These are phyloP conservation scores for Leishmania tropica DNA, from an alignment of 208 protist genomes.

Conservation along the genomic window DNA sequence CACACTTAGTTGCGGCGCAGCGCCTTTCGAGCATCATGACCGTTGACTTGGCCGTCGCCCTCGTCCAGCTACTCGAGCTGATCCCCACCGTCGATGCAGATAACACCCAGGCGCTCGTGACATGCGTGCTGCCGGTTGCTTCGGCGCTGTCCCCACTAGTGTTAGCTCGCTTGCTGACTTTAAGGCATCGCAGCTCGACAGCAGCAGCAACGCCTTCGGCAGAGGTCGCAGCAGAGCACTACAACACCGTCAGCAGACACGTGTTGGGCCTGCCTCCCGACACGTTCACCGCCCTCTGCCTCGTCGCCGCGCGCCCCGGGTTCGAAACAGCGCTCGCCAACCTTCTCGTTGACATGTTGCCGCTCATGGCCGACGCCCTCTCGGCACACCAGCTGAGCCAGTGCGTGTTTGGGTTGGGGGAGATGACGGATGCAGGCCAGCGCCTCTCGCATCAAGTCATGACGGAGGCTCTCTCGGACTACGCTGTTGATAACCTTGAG, in stretches of 20 bases:
- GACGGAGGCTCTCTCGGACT: constrained; percentile 63
- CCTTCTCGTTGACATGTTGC: constrained; percentile 44
- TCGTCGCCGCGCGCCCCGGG: background rate
- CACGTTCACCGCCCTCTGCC: constrained; percentile 23
- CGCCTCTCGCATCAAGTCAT: constrained; percentile 77
- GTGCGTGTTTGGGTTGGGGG: constrained; percentile 58
- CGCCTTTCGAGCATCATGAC: constrained; percentile 4
- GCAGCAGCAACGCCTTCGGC: background rate
- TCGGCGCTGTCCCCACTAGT: background rate
- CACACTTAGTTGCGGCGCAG: constrained; percentile 21
- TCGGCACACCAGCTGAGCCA: constrained; percentile 48
- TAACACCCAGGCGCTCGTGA: background rate
- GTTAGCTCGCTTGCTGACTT: constrained; percentile 6
- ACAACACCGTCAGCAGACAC: background rate
- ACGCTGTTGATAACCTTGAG: constrained; percentile 72
- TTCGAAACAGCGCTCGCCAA: constrained; percentile 31
- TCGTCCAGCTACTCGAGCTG: constrained; percentile 8
- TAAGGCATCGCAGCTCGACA: background rate
- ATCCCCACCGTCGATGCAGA: background rate
- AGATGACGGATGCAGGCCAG: constrained; percentile 58
- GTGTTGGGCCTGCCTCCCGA: constrained; percentile 9
- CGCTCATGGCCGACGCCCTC: constrained; percentile 47
- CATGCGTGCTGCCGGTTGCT: constrained; percentile 11
- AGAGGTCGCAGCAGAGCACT: constrained; percentile 6
- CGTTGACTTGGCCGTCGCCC: constrained; percentile 2